Evolutionary conservation across 305 asterid species (phyloP), one percentile per base, ranked within the genome.

Genomic region (Coffea humblotiana): DNA sequence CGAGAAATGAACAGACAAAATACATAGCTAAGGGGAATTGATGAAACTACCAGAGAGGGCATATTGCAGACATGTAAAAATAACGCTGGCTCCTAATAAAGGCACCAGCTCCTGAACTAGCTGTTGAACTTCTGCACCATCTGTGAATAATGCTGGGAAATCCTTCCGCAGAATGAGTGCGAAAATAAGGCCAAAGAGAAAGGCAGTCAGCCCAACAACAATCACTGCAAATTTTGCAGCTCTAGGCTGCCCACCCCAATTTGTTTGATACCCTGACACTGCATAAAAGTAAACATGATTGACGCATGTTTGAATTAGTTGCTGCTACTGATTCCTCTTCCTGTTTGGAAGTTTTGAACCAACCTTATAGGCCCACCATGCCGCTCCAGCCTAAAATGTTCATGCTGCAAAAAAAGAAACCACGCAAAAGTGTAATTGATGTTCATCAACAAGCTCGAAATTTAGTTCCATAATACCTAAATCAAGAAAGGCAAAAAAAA

Each of bases 181-280:
- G 0, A 82, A 52, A 0, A 83, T 0, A 63, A 86, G 70, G 74
- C 92, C 91, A 0, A 82, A 10, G 16, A 81, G 0, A 76, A 86
- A 61, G 47, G 91, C 80, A 8, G 87, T 79, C 6, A 84, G 18
- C 18, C 84, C 83, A 78, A 83, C 92, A 81, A 86, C 91, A 13
- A 83, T 2, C 6, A 87, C 87, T 0, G 94, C 87, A 52, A 90
- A 87, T 58, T 86, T 88, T 21, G 92, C 91, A 4, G 80, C 87
- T 81, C 90, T 80, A 54, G 94, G 89, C 85, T 88, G 89, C 16
- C 71, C 64, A 89, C 11, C 94, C 94, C 54, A 90, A 67, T 75
- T 90, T 91, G 71, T 90, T 90, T 2, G 93, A 85, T 63, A 90
- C 91, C 79, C 91, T 78, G 37, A 90, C 85, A 61, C 93, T 90